Evolutionary conservation across 2,329 filamentous ascomycete species (phyloP), one percentile per base, ranked within the genome.

Genomic region (Penicillium palitans): DNA sequence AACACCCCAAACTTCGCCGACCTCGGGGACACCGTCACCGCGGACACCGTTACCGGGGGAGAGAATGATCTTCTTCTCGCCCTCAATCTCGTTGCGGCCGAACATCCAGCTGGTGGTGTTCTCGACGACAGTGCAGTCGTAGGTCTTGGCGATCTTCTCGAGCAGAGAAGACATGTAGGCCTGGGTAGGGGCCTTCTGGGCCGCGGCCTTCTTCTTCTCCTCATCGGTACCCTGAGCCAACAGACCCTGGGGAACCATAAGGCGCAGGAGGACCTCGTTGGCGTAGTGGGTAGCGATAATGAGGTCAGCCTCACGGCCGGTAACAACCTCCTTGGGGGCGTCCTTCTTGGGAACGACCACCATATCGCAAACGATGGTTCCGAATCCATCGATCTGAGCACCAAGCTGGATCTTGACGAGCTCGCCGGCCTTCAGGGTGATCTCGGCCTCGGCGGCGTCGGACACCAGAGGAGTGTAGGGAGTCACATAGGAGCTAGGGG

Each of bases 101-200:
- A 99, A 98, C 61, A 91, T 80, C 93, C 95, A 99, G 72, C 91
- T 96, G 44, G 95, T 99, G 63, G 95, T 99, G 84, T 93, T 96
- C 85, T 99, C 95, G 57, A 99, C 91, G 27, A 98, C 81, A 76
- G 88, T 96, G 83, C 90, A 93, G 61, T 91, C 93, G 78, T 96
- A 99, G 68, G 86, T 84, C 81, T 96, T 92, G 74, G 88, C 90
- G 46, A 98, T 86, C 84, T 95, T 97, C 79, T 97, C 92, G 51
- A 99, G 81, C 63, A 98, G 81, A 69, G 84, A 83, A 64, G 90
- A 95, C 71, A 99, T 98, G 80, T 92, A 89, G 71, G 85, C 80
- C 79, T 98, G 93, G 52, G 90, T 90, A 57, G 89, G 90, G 54
- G 92, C 80, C 82, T 96, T 97, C 77, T 87, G 85, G 7, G 90